These are phyloP conservation scores for Kwoniella shandongensis DNA, from an alignment of 768 basidiomycete genomes.

Conservation along the genomic window DNA sequence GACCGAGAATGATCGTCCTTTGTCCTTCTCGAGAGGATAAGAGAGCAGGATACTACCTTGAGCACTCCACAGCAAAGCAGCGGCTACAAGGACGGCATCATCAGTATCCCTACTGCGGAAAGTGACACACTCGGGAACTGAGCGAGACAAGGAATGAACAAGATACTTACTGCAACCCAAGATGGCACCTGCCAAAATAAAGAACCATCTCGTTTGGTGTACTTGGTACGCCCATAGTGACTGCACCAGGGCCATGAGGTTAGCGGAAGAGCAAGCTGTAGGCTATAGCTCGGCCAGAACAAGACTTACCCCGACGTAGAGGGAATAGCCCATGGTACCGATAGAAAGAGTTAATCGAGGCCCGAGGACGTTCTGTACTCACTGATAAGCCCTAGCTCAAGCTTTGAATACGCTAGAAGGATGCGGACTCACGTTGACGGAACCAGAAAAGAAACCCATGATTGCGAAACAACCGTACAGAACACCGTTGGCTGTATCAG, in stretches of 20 bases:
- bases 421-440: conserved; percentile 51
- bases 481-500: conserved; percentile 56
- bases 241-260: conserved; percentile 18
- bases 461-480: conserved; percentile 58
- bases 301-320: conserved; percentile 58
- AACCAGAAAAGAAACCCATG: conserved; percentile 56
- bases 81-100: conserved; percentile 31
- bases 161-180: conserved; percentile 56
- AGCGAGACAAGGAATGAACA: conserved; percentile 12
- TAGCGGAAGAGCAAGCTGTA: not conserved
- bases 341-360: conserved; percentile 69
- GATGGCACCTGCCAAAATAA: conserved; percentile 59
- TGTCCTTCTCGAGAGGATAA: conserved; percentile 63
- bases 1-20: conserved; percentile 59
- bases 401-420: not conserved
- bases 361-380: conserved; percentile 66
- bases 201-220: conserved; percentile 57
- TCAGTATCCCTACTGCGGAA: not conserved
- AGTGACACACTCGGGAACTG: not conserved
- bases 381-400: not conserved
- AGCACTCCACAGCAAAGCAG: conserved; percentile 60
- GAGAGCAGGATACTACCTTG: conserved; percentile 57
- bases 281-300: too few relatives aligned
- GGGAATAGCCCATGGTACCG: conserved; percentile 71
- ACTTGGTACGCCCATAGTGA: conserved; percentile 45